Base-by-base conservation (phyloP, 225 moss, liverwort and hornwort species). In the Physcomitrellopsis africana region DNA sequence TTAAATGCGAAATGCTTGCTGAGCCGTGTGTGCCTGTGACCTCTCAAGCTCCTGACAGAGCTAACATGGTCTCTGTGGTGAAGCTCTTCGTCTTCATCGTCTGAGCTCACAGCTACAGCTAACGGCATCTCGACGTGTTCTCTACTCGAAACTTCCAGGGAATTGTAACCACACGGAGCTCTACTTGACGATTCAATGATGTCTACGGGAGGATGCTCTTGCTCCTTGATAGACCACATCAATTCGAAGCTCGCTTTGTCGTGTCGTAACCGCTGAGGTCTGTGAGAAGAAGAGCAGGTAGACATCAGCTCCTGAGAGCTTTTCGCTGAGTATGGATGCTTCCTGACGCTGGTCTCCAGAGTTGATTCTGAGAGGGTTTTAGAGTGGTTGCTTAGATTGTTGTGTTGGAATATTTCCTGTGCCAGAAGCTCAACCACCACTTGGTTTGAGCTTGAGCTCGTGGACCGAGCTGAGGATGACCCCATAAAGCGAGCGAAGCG, bases 391-490 rank as follows among this genome's bases (percentile, higher is more conserved):
- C 32, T 37, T 37, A 2, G 32, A 37, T 37, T 37, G 32, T 37
- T 37, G 32, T 37, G 32, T 37, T 37, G 32, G 42, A 86, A 86
- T 14, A 84, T 87, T 62, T 87, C 87, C 47, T 87, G 87, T 0
- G 84, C 84, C 48, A 81, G 73, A 54, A 87, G 84, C 82, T 87
- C 87, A 41, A 87, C 84, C 8, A 84, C 81, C 22, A 81, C 79
- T 60, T 87, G 81, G 32, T 81, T 81, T 32, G 83, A 81, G 60
- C 73, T 76, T 11, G 86, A 83, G 72, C 84, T 68, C 9, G 77
- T 51, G 27, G 77, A 72, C 10, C 81, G 67, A 45, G 79, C 72
- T 0, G 69, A 29, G 48, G 55, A 52, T 20, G 71, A 65, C 20
- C 74, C 56, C 59, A 80, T 67, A 26, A 84, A 58, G 15, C 68